These are phyloP conservation scores for Alternaria sp. DNA, from an alignment of 2,329 filamentous ascomycete genomes.

Conservation along the genomic window DNA sequence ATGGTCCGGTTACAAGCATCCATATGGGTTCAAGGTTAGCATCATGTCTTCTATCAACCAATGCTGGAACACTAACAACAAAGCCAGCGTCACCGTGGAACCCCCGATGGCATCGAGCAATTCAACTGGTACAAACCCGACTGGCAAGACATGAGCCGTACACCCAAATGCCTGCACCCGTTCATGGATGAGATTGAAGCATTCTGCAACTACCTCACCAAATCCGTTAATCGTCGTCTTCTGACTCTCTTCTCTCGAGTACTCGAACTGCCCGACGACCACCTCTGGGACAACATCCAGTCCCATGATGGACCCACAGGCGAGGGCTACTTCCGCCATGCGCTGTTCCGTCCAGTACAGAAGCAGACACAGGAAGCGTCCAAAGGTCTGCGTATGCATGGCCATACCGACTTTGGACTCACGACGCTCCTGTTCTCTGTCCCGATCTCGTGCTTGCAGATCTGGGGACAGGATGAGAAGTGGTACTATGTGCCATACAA, in stretches of 20 bases:
- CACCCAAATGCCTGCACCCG: constrained; percentile 58
- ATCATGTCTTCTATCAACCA: neutral
- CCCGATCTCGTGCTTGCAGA: constrained; percentile 38
- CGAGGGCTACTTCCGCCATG: constrained; percentile 37
- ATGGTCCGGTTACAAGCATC: constrained; percentile 63
- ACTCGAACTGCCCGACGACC: constrained; percentile 33
- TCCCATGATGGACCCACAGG: constrained; percentile 33
- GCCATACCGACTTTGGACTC: constrained; percentile 39
- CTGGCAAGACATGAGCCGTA: constrained; percentile 55
- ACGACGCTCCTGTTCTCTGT: constrained; percentile 37
- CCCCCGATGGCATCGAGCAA: constrained; percentile 62
- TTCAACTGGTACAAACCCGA: constrained; percentile 64
- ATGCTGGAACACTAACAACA: neutral
- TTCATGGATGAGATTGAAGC: constrained; percentile 62
- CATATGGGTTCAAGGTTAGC: constrained; percentile 21
- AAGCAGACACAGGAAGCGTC: constrained; percentile 34
- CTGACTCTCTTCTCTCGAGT: constrained; percentile 36
- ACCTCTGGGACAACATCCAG: constrained; percentile 34
- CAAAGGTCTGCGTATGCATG: constrained; percentile 45
- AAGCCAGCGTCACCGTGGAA: constrained; percentile 48
- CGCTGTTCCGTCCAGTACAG: constrained; percentile 34
- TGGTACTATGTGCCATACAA: constrained; percentile 41
- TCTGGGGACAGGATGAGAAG: constrained; percentile 34
- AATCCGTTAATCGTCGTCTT: constrained; percentile 57
- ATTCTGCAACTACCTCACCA: constrained; percentile 59